A percentile compares a stretch with the other conserved stretches of the same genome.
These are phyloP conservation scores for Hypoxylon trugodes DNA, from an alignment of 495 filamentous ascomycete genomes.

Conservation along the genomic window DNA sequence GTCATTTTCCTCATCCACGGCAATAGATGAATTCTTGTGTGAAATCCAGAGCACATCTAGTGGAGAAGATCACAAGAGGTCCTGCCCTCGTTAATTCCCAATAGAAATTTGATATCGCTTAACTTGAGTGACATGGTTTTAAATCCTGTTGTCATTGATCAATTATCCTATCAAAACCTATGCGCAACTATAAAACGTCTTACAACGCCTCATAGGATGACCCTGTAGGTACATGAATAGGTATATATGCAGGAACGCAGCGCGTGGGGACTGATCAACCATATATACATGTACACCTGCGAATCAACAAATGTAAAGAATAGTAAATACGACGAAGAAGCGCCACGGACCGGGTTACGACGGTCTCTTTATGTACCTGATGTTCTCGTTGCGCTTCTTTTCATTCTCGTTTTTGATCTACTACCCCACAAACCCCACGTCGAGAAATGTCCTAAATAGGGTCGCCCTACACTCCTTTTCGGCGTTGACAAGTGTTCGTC, in stretches of 20 bases:
- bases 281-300: not conserved
- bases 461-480: too few relatives aligned
- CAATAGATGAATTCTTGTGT: slow-evolving; percentile 27
- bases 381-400: not conserved
- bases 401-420: too few relatives aligned
- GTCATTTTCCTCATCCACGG: slow-evolving; percentile 23
- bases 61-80: slow-evolving; percentile 14
- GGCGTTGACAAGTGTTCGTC: slow-evolving; percentile 40
- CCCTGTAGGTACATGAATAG: not conserved
- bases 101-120: slow-evolving; percentile 22
- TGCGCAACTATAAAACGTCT: not conserved
- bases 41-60: slow-evolving; percentile 17
- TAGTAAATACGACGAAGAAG: not conserved
- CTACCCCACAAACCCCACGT: slow-evolving; percentile 45
- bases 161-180: not conserved
- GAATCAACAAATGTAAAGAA: not conserved
- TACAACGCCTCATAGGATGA: not conserved
- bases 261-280: too few relatives aligned
- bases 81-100: slow-evolving; percentile 27
- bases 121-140: not conserved
- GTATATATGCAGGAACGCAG: not conserved
- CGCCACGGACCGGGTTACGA: slow-evolving; percentile 11
- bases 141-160: not conserved
- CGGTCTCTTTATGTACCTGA: slow-evolving; percentile 15
- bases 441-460: too few relatives aligned